phyloP scores from a whole-genome alignment of 2,329 filamentous ascomycete species.

The Xylaria sp. region DNA sequence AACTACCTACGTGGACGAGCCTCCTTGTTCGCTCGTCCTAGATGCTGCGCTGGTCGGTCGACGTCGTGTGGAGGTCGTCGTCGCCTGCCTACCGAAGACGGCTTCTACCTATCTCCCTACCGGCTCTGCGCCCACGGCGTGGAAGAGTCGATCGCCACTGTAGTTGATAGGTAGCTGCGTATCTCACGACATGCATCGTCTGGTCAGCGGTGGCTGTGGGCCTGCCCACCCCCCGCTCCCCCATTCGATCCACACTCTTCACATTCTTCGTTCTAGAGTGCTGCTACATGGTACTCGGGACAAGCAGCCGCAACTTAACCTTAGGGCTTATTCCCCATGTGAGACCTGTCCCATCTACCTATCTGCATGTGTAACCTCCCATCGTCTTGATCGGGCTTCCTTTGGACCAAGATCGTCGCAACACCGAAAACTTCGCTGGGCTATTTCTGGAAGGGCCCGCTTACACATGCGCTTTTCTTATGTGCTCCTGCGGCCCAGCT shows the following conservation, averaged over 20 bases:
- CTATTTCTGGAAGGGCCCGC: neutral
- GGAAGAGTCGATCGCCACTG: neutral
- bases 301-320: neutral
- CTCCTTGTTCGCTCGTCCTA: neutral
- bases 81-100: neutral
- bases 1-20: neutral
- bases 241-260: neutral
- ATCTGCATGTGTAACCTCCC: neutral
- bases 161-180: too few relatives aligned
- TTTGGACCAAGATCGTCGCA: neutral
- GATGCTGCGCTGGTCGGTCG: too few relatives aligned
- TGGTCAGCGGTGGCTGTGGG: neutral
- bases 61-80: neutral
- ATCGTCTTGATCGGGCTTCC: neutral
- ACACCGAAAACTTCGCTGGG: neutral
- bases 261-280: too few relatives aligned
- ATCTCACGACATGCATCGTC: too few relatives aligned
- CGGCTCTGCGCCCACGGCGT: neutral
- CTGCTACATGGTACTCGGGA: neutral
- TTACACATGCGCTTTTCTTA: constrained; percentile 15
- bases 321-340: neutral
- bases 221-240: too few relatives aligned
- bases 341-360: too few relatives aligned
- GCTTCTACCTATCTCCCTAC: too few relatives aligned
- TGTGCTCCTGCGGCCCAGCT: constrained; percentile 1